These are phyloP conservation scores for Antitrichia curtipendula DNA, from an alignment of 225 moss, liverwort and hornwort species.

Conservation along the genomic window DNA sequence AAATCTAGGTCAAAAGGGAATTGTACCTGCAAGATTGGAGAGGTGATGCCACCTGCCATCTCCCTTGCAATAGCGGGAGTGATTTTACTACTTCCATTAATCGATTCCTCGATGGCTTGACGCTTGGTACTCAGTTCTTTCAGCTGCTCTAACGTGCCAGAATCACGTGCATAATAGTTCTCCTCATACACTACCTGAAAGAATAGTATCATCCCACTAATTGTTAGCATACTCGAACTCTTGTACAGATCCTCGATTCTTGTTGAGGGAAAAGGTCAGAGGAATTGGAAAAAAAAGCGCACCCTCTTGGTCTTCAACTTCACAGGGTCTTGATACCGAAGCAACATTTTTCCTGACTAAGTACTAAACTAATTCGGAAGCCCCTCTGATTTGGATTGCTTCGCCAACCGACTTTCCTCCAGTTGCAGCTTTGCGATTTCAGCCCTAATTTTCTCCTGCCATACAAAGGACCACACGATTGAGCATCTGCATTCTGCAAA, in stretches of 20 bases:
- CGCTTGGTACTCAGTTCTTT: constrained; percentile 95
- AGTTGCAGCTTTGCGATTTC: constrained; percentile 62
- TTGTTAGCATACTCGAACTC: neutral
- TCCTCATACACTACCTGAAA: constrained; percentile 79
- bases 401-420: constrained; percentile 33
- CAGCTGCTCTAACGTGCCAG: constrained; percentile 88
- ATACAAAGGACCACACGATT: neutral
- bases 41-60: constrained; percentile 98
- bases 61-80: constrained; percentile 97
- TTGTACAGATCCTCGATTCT: neutral
- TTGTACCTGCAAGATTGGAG: constrained; percentile 84
- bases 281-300: neutral
- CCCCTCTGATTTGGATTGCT: constrained; percentile 20
- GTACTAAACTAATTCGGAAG: constrained; percentile 11
- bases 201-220: neutral
- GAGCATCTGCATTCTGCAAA: neutral
- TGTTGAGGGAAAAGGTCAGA: neutral
- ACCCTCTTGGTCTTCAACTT: constrained; percentile 91
- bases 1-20: neutral
- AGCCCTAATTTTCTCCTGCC: constrained; percentile 74
- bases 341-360: constrained; percentile 69
- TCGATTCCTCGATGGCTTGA: constrained; percentile 89
- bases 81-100: constrained; percentile 93
- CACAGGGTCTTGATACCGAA: constrained; percentile 74
- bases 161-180: constrained; percentile 95